phyloP scores from a whole-genome alignment of 108 stramenopile species.

The Skeletonema potamos region DNA sequence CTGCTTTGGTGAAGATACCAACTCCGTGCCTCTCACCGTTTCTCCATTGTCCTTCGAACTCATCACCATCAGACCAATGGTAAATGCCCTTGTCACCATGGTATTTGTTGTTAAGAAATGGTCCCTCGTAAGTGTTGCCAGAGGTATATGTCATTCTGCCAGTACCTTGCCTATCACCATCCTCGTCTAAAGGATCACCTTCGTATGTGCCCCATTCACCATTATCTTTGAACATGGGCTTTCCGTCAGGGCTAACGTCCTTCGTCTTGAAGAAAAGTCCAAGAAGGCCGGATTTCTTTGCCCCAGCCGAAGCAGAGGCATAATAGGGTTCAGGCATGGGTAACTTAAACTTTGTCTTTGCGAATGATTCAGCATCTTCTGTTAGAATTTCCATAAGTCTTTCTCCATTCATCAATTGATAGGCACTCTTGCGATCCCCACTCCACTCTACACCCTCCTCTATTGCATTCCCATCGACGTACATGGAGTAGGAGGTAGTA shows the following conservation, averaged over 20 bases:
- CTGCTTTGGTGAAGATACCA: slow-evolving; percentile 13
- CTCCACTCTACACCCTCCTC: slow-evolving; percentile 26
- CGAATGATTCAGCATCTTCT: slow-evolving; percentile 10
- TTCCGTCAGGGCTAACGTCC: slow-evolving; percentile 5
- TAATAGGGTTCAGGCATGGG: not conserved
- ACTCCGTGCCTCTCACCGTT: slow-evolving; percentile 21
- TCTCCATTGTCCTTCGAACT: slow-evolving; percentile 24
- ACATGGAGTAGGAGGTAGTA: slow-evolving; percentile 13
- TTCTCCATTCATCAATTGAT: slow-evolving; percentile 12
- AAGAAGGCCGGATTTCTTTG: slow-evolving; percentile 8
- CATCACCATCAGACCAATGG: slow-evolving; percentile 28
- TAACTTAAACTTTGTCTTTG: slow-evolving; percentile 1
- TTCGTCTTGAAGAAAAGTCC: slow-evolving; percentile 11
- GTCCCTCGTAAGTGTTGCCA: slow-evolving; percentile 24
- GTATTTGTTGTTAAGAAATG: slow-evolving; percentile 22
- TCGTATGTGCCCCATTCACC: slow-evolving; percentile 32
- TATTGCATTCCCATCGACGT: slow-evolving; percentile 1
- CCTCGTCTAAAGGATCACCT: slow-evolving; percentile 15
- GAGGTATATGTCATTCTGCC: slow-evolving; percentile 31
- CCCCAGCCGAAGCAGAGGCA: not conserved
- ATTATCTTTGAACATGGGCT: slow-evolving; percentile 23
- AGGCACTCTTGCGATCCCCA: slow-evolving; percentile 17
- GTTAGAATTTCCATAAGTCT: not conserved
- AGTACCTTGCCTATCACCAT: slow-evolving; percentile 19
- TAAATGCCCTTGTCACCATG: slow-evolving; percentile 26